Percentiles rank a stretch among this genome's conserved stretches.
These are phyloP conservation scores for Coprinopsis cinerea DNA, from an alignment of 768 basidiomycete genomes.

Conservation along the genomic window DNA sequence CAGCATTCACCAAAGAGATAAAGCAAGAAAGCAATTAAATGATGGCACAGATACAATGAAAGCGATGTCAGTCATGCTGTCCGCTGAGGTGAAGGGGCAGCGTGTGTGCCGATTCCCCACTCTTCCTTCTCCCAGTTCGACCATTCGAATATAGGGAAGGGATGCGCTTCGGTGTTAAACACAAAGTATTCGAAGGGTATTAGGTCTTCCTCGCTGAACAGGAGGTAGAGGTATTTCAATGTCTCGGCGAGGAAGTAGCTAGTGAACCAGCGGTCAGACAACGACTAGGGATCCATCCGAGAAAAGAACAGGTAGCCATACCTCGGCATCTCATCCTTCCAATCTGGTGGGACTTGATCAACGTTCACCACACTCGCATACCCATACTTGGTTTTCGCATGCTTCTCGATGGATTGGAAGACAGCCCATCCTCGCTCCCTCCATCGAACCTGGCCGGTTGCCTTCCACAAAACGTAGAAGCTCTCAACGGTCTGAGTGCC, in stretches of 20 bases:
- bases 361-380: constrained; percentile 52
- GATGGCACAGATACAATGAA: too few relatives aligned
- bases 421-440: constrained; percentile 67
- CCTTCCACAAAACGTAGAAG: constrained; percentile 63
- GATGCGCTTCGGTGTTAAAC: constrained; percentile 69
- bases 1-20: too few relatives aligned
- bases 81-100: too few relatives aligned
- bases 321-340: constrained; percentile 71
- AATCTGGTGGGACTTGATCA: constrained; percentile 26
- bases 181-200: constrained; percentile 51
- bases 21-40: too few relatives aligned
- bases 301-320: constrained; percentile 23
- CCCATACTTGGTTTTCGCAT: constrained; percentile 49
- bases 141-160: constrained; percentile 64
- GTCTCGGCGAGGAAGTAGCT: constrained; percentile 24
- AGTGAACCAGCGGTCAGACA: neutral
- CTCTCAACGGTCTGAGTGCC: constrained; percentile 58
- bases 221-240: constrained; percentile 61
- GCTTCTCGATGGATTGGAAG: constrained; percentile 55
- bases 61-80: too few relatives aligned
- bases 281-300: neutral
- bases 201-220: constrained; percentile 51
- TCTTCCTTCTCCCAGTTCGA: constrained; percentile 40
- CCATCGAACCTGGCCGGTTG: constrained; percentile 62
- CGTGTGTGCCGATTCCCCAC: constrained; percentile 27